A percentile compares a stretch with the other conserved stretches of the same genome.
Evolutionary conservation across 768 basidiomycete genomes (phyloP).

Genomic region (Leucogyrophana mollusca): DNA sequence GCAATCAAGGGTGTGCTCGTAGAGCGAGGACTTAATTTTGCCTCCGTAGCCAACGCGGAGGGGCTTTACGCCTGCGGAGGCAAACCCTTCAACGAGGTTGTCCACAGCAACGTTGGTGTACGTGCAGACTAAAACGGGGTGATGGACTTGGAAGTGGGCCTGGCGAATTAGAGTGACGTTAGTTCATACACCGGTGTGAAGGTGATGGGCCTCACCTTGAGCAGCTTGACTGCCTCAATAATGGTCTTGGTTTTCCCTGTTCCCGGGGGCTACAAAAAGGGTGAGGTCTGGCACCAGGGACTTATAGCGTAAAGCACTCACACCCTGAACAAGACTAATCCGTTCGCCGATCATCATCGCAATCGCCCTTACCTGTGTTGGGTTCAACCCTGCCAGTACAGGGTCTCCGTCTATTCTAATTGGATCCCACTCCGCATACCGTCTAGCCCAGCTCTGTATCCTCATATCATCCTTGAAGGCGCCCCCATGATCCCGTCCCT

Average conservation of each 20-base stretch:
- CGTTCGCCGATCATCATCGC: conserved; percentile 84
- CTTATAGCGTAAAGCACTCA: conserved; percentile 34
- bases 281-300: background rate
- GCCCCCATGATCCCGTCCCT: conserved; percentile 32
- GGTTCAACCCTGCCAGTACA: conserved; percentile 58
- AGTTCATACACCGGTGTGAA: too few species aligned
- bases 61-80: conserved; percentile 59
- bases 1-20: conserved; percentile 59
- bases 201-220: conserved; percentile 51
- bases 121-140: conserved; percentile 88
- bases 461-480: conserved; percentile 70
- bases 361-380: conserved; percentile 77
- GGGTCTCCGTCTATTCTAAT: conserved; percentile 80
- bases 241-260: conserved; percentile 94
- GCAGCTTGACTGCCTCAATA: conserved; percentile 75
- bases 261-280: conserved; percentile 67
- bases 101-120: conserved; percentile 95
- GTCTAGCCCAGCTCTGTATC: conserved; percentile 78
- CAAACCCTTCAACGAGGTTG: conserved; percentile 79
- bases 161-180: conserved; percentile 23
- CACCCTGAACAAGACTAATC: conserved; percentile 84
- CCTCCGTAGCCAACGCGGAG: conserved; percentile 72
- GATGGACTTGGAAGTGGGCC: conserved; percentile 77
- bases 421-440: conserved; percentile 61
- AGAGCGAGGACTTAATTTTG: conserved; percentile 55